Evolutionary conservation across 2,329 filamentous ascomycete species (phyloP).

Genomic region (Pseudofabraea citricarpa): DNA sequence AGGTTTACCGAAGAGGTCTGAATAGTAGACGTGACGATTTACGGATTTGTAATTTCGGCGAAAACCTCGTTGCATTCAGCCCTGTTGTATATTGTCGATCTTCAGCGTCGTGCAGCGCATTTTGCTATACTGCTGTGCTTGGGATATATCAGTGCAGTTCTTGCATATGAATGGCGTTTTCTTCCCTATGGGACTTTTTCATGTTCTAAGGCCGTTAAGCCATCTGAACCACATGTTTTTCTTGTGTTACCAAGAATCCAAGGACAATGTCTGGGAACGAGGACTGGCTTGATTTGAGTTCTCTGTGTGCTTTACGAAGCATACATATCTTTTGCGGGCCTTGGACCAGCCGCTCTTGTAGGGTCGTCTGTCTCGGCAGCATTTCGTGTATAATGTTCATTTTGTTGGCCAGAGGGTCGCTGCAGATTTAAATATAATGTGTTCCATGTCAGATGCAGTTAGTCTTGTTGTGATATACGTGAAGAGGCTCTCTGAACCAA

Average conservation of each 20-base stretch:
- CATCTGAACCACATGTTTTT: no score
- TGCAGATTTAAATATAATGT: not conserved
- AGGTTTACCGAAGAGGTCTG: slow-evolving; percentile 41
- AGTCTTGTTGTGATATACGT: no score
- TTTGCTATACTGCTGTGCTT: slow-evolving; percentile 5
- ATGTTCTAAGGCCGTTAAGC: no score
- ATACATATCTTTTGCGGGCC: no score
- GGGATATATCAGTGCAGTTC: slow-evolving; percentile 9
- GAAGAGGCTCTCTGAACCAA: no score
- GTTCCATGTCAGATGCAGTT: not conserved
- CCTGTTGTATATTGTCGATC: slow-evolving; percentile 20
- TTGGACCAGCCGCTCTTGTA: no score
- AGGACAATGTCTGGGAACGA: no score
- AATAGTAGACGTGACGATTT: slow-evolving; percentile 7
- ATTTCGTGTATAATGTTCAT: not conserved
- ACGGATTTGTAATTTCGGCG: slow-evolving; percentile 10
- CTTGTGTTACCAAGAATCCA: no score
- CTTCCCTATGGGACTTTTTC: slow-evolving; percentile 1
- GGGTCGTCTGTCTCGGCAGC: no score
- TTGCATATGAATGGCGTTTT: slow-evolving; percentile 24
- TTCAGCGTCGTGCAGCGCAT: slow-evolving; percentile 6
- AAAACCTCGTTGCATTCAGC: slow-evolving; percentile 17
- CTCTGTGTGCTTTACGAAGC: no score
- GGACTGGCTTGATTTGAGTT: no score
- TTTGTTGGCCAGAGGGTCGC: not conserved